Evolutionary conservation across 2,329 filamentous ascomycete species (phyloP).

Genomic region (Emmonsia crescens): DNA sequence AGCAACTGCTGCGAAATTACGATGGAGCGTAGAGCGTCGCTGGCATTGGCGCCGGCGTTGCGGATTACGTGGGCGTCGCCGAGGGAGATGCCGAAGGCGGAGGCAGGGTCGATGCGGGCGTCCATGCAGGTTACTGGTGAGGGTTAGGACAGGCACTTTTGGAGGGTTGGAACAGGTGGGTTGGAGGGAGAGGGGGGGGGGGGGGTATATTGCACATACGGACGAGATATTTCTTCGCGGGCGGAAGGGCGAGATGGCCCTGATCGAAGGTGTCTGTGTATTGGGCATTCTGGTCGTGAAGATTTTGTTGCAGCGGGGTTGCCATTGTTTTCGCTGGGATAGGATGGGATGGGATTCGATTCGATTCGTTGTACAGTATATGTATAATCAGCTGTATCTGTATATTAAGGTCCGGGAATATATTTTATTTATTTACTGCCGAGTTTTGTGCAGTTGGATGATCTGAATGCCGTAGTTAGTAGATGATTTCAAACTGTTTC

Average conservation of each 20-base stretch:
- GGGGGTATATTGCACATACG: conserved; percentile 31
- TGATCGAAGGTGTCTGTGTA: conserved; percentile 53
- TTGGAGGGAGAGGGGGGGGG: background rate
- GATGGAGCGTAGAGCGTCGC: conserved; percentile 61
- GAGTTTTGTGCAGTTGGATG: background rate
- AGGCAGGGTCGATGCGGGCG: conserved; percentile 56
- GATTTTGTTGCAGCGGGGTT: conserved; percentile 42
- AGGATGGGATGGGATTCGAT: too few relatives aligned
- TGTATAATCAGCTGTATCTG: background rate
- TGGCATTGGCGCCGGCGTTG: conserved; percentile 57
- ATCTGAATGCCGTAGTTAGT: background rate
- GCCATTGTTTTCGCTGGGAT: conserved; percentile 22
- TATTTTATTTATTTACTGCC: background rate
- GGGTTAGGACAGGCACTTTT: conserved; percentile 6
- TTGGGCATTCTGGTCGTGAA: conserved; percentile 46
- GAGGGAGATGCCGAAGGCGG: conserved; percentile 58
- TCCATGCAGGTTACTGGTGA: conserved; percentile 70
- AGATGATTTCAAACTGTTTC: background rate
- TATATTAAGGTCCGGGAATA: background rate
- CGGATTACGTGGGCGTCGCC: conserved; percentile 72
- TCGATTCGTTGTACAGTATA: background rate
- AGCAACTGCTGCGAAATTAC: conserved; percentile 71
- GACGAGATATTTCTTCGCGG: conserved; percentile 57
- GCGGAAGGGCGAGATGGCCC: conserved; percentile 55
- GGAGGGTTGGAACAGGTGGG: background rate